Conservation (phyloP, 805 yeast species). For the Ogataea corticis region DNA sequence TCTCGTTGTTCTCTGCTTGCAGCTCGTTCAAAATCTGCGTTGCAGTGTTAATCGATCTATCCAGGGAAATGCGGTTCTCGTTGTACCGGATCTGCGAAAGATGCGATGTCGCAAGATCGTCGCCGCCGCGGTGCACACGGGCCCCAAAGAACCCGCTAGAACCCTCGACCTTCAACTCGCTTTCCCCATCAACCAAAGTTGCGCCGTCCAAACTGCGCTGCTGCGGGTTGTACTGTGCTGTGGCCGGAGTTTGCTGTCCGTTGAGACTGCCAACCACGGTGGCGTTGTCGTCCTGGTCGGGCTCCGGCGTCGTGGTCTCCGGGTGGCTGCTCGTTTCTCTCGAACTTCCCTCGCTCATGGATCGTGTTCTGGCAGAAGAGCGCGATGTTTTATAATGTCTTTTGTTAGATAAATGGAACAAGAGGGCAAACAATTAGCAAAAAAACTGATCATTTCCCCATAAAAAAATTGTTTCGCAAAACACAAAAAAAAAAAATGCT, state of each 20-base stretch:
- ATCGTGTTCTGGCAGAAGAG: no score
- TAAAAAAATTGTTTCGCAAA: neutral
- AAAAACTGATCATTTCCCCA: slow-evolving; percentile 1
- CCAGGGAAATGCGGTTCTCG: slow-evolving; percentile 64
- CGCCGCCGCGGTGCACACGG: slow-evolving; percentile 12
- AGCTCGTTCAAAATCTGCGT: slow-evolving; percentile 52
- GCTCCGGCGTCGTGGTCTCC: neutral
- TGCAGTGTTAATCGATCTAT: slow-evolving; percentile 57
- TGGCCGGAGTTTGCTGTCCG: slow-evolving; percentile 16
- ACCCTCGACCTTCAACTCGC: slow-evolving; percentile 4
- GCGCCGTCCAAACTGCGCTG: slow-evolving; percentile 30
- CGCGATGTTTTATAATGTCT: no score
- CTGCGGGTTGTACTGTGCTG: slow-evolving; percentile 23
- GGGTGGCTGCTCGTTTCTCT: slow-evolving; percentile 1
- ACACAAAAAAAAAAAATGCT: neutral
- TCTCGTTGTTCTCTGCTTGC: slow-evolving; percentile 51
- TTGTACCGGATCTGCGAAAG: slow-evolving; percentile 76
- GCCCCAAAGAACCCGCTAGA: slow-evolving; percentile 16
- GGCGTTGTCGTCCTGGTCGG: slow-evolving; percentile 24
- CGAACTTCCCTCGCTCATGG: slow-evolving; percentile 7
- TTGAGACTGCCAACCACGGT: slow-evolving; percentile 18
- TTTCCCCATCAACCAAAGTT: slow-evolving; percentile 29
- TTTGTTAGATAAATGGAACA: neutral
- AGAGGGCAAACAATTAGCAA: neutral
- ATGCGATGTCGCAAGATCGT: slow-evolving; percentile 43